Evolutionary conservation across 768 basidiomycete species (phyloP).

Genomic region (Termitomyces sp.): DNA sequence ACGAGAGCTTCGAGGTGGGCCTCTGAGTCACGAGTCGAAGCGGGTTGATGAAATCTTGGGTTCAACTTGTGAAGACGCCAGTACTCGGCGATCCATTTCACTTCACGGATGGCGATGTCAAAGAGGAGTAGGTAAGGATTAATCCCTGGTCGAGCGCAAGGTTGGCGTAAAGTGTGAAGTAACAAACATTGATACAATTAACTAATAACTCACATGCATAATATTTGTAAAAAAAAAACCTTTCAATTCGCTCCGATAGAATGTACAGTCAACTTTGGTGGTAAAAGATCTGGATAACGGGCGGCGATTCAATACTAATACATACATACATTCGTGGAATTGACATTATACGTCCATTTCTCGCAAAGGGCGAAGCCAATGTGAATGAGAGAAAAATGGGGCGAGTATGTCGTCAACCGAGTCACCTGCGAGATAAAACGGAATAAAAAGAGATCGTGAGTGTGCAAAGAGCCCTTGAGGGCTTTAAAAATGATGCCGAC

Average conservation of each 20-base stretch:
- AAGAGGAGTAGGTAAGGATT: background rate
- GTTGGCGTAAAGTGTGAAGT: background rate
- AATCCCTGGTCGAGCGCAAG: too few relatives aligned
- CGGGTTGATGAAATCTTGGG: background rate
- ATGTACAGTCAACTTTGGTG: background rate
- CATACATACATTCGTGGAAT: slow-evolving; percentile 21
- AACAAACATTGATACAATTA: too few relatives aligned
- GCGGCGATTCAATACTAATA: slow-evolving; percentile 19
- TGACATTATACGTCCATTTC: slow-evolving; percentile 13
- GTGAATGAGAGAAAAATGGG: background rate
- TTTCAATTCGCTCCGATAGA: background rate
- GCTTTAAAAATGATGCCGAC: background rate
- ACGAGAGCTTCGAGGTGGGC: background rate
- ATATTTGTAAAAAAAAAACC: background rate
- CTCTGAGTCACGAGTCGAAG: background rate
- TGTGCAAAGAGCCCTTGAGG: slow-evolving; percentile 1
- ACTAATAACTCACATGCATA: too few relatives aligned
- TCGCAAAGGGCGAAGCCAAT: background rate
- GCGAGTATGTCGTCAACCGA: background rate
- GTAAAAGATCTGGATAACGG: background rate
- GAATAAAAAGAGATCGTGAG: slow-evolving; percentile 2
- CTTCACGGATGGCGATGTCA: background rate
- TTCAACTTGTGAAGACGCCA: background rate
- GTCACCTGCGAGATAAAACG: background rate
- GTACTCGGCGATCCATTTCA: background rate